These are phyloP conservation scores for Echium plantagineum DNA, from an alignment of 257 asterid genomes.

Conservation along the genomic window DNA sequence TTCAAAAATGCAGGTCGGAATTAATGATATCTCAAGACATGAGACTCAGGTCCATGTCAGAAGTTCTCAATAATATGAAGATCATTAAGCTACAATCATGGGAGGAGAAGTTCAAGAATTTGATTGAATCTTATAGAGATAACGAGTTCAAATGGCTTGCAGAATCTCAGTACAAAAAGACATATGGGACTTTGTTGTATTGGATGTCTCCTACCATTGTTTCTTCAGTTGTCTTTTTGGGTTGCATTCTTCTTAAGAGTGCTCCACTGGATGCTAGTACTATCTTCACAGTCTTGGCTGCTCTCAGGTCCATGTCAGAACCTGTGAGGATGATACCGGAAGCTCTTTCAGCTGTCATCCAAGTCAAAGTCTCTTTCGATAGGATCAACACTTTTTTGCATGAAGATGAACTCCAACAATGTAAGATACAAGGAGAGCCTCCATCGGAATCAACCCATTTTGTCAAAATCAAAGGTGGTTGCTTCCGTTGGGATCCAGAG, in stretches of 20 bases:
- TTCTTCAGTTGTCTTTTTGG: slow-evolving; percentile 46
- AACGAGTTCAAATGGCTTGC: slow-evolving; percentile 58
- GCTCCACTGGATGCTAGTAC: slow-evolving; percentile 53
- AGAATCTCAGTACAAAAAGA: slow-evolving; percentile 33
- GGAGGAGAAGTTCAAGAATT: slow-evolving; percentile 57
- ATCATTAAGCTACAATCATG: slow-evolving; percentile 71
- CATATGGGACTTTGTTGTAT: slow-evolving; percentile 27
- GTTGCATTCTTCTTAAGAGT: slow-evolving; percentile 42
- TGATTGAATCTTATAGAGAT: slow-evolving; percentile 34
- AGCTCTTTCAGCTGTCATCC: slow-evolving; percentile 47
- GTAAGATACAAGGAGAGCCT: slow-evolving; percentile 7
- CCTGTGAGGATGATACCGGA: slow-evolving; percentile 60
- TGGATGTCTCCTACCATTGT: slow-evolving; percentile 70
- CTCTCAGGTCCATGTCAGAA: slow-evolving; percentile 48
- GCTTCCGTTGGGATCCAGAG: slow-evolving; percentile 53
- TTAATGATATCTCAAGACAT: slow-evolving; percentile 59
- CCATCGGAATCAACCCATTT: slow-evolving; percentile 9
- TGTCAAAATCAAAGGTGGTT: slow-evolving; percentile 28
- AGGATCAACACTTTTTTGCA: slow-evolving; percentile 47
- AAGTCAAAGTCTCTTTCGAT: slow-evolving; percentile 56
- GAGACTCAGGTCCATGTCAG: slow-evolving; percentile 53
- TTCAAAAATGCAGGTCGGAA: slow-evolving; percentile 54
- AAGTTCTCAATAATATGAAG: slow-evolving; percentile 67
- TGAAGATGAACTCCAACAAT: slow-evolving; percentile 51
- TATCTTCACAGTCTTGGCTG: slow-evolving; percentile 57